These are phyloP conservation scores for Rosellinia necatrix DNA, from an alignment of 2,329 filamentous ascomycete genomes.

Conservation along the genomic window DNA sequence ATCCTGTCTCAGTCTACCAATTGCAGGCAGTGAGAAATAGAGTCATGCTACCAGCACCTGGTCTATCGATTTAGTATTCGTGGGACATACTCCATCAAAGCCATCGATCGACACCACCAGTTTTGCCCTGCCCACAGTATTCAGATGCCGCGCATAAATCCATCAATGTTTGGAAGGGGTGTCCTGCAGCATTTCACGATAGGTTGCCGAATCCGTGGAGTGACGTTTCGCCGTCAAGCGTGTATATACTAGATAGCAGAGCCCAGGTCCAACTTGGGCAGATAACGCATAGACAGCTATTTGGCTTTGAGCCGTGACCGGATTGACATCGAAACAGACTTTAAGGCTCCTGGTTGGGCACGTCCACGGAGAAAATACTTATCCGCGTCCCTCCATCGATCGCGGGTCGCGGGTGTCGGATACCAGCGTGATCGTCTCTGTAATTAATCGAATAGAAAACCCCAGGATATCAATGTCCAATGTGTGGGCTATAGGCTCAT, in stretches of 20 bases:
- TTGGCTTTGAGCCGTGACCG: conserved; percentile 4
- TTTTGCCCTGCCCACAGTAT: conserved; percentile 1
- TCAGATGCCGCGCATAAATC: background rate
- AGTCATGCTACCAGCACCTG: conserved; percentile 11
- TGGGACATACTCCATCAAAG: conserved; percentile 5
- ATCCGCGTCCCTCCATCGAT: conserved; percentile 7
- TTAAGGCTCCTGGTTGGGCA: conserved; percentile 4
- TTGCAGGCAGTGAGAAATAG: conserved; percentile 7
- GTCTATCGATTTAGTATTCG: conserved; percentile 9
- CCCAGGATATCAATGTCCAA: conserved; percentile 1
- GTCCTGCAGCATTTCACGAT: background rate
- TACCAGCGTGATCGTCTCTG: conserved; percentile 6
- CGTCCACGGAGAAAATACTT: conserved; percentile 3
- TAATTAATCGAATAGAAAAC: conserved; percentile 1
- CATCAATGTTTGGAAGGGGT: background rate
- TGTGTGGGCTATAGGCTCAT: background rate
- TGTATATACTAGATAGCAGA: background rate
- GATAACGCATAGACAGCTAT: background rate
- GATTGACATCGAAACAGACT: conserved; percentile 4
- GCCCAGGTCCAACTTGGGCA: background rate
- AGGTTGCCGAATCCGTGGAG: too few relatives aligned
- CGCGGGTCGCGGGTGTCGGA: background rate
- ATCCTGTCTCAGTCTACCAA: background rate
- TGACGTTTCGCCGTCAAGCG: too few relatives aligned
- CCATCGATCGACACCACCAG: background rate